These are phyloP conservation scores for Chenopodium formosanum DNA, from an alignment of 148 eudicot species.

Conservation along the genomic window DNA sequence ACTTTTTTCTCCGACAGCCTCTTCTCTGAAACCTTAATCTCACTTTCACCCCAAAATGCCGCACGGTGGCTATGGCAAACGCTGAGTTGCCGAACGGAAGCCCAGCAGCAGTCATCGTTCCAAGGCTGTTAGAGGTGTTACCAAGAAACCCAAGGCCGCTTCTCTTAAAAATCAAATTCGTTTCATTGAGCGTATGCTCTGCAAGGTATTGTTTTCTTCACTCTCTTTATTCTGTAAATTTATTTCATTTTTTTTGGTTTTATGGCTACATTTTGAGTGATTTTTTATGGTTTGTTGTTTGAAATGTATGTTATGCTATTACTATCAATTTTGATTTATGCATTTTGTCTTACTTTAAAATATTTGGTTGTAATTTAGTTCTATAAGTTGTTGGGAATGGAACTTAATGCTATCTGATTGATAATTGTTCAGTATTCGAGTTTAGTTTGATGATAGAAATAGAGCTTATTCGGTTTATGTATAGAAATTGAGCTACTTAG, in stretches of 20 bases:
- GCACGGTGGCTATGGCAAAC: conserved; percentile 73
- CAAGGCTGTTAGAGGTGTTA: conserved; percentile 42
- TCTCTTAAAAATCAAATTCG: conserved; percentile 90
- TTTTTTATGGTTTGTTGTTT: background rate
- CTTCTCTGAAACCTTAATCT: conserved; percentile 6
- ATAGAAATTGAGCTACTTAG: background rate
- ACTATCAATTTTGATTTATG: background rate
- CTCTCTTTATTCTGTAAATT: background rate
- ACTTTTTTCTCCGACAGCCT: background rate
- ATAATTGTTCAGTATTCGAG: background rate
- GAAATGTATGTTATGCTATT: background rate
- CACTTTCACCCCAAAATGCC: conserved; percentile 40
- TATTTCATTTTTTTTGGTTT: too few species aligned
- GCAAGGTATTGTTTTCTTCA: conserved; percentile 45
- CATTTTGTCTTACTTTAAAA: background rate
- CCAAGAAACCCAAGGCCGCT: conserved; percentile 55
- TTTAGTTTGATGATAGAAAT: background rate
- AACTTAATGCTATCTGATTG: background rate
- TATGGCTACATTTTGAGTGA: too few species aligned
- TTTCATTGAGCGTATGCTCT: conserved; percentile 73
- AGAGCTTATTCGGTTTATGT: background rate
- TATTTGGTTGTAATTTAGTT: too few species aligned
- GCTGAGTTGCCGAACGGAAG: conserved; percentile 52
- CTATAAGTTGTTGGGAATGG: too few species aligned
- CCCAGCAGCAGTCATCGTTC: conserved; percentile 39